Conservation (phyloP, 768 basidiomycete genomes). For the Boletus edulis region DNA sequence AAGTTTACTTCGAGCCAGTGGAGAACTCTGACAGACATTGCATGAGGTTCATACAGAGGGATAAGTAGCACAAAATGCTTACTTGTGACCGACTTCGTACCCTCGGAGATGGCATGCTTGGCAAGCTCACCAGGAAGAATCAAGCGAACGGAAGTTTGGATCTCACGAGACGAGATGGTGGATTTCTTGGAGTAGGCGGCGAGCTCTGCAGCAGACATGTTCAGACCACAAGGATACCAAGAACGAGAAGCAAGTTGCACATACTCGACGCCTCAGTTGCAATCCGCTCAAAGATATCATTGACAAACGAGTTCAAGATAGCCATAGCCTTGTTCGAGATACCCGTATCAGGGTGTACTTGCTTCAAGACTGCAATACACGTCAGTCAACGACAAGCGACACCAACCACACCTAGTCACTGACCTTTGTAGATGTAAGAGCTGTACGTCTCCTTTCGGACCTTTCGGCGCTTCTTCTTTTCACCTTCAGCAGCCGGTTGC, state of each 20-base stretch:
- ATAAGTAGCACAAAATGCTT: slow-evolving; percentile 22
- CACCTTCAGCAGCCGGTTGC: slow-evolving; percentile 49
- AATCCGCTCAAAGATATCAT: slow-evolving; percentile 82
- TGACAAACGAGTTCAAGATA: slow-evolving; percentile 81
- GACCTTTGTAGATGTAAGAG: slow-evolving; percentile 84
- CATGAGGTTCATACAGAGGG: slow-evolving; percentile 3
- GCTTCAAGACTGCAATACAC: slow-evolving; percentile 65
- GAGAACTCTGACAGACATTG: slow-evolving; percentile 49
- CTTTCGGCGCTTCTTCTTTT: slow-evolving; percentile 83
- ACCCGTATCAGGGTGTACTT: slow-evolving; percentile 92
- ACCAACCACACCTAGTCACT: slow-evolving; percentile 5
- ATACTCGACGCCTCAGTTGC: slow-evolving; percentile 70
- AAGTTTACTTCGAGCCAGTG: slow-evolving; percentile 50
- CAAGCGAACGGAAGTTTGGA: slow-evolving; percentile 80
- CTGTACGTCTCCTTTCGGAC: slow-evolving; percentile 79
- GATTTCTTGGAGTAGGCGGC: slow-evolving; percentile 88
- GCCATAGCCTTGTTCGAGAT: slow-evolving; percentile 90
- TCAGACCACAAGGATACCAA: background rate
- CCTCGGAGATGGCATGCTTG: slow-evolving; percentile 88
- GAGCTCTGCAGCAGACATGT: slow-evolving; percentile 48
- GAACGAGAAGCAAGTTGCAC: slow-evolving; percentile 18
- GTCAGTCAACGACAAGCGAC: background rate
- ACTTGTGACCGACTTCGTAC: slow-evolving; percentile 74
- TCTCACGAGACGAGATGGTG: slow-evolving; percentile 88
- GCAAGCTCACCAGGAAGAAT: slow-evolving; percentile 85